Percentiles rank a stretch among this genome's conserved stretches.
phyloP scores from a whole-genome alignment of 73 alveolate genomes.

The Paramecium pentaurelia region DNA sequence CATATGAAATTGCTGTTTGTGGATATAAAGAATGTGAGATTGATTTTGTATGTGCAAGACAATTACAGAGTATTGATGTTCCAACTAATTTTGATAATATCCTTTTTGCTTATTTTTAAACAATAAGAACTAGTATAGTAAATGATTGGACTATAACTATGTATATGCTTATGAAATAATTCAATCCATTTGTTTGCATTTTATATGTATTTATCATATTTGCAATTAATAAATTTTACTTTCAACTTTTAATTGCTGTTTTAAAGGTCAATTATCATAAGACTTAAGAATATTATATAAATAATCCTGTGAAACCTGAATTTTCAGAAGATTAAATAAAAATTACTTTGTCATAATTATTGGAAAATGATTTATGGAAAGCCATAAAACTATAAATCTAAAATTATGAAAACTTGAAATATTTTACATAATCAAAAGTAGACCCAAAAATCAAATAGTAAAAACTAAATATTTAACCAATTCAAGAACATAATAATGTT shows the following conservation, averaged over 20 bases:
- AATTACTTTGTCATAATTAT: neutral
- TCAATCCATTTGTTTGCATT: conserved; percentile 1
- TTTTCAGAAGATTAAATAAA: neutral
- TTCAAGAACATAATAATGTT: neutral
- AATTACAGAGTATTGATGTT: neutral
- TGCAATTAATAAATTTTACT: neutral
- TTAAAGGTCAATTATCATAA: conserved; percentile 5
- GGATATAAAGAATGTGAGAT: conserved; percentile 15
- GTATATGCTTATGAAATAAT: conserved; percentile 32
- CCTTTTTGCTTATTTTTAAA: neutral
- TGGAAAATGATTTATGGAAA: neutral
- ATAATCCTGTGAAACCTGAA: neutral
- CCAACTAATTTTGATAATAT: conserved; percentile 33
- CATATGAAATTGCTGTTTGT: neutral
- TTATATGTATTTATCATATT: neutral
- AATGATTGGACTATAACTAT: conserved; percentile 38
- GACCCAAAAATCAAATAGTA: neutral
- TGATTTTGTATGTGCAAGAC: neutral
- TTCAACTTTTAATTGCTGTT: neutral
- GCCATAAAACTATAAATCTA: neutral
- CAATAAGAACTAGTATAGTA: neutral
- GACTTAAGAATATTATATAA: neutral
- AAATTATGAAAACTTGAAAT: neutral
- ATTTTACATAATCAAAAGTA: neutral
- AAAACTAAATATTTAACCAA: neutral